Percentiles rank a stretch among this genome's conserved stretches.
phyloP scores from a whole-genome alignment of 1,139 yeast genomes.

The Scheffersomyces illinoinensis region DNA sequence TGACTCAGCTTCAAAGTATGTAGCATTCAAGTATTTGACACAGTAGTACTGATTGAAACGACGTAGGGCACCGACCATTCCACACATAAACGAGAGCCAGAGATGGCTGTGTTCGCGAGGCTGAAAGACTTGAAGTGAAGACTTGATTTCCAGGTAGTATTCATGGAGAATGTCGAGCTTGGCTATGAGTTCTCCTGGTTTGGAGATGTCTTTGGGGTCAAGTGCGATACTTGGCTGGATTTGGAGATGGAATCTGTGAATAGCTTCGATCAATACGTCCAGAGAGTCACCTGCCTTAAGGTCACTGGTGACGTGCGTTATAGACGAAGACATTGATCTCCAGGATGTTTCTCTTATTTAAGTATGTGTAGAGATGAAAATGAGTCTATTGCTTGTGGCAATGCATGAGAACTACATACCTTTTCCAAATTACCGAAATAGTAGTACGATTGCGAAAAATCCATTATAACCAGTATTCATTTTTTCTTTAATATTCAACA shows the following conservation, averaged over 20 bases:
- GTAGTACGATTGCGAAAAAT: no score
- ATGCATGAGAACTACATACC: not conserved
- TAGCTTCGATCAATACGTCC: not conserved
- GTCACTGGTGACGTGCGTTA: not conserved
- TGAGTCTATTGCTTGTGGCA: not conserved
- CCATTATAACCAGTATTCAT: no score
- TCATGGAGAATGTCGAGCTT: constrained; percentile 22
- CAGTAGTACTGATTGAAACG: not conserved
- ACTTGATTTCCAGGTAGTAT: constrained; percentile 15
- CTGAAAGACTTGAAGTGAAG: constrained; percentile 13
- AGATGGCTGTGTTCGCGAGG: constrained; percentile 15
- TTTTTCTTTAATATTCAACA: no score
- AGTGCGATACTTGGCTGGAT: not conserved
- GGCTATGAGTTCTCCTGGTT: constrained; percentile 8
- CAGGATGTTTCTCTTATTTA: not conserved
- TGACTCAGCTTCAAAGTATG: not conserved
- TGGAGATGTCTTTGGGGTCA: not conserved
- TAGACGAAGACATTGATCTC: not conserved
- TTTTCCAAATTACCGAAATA: no score
- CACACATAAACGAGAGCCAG: constrained; percentile 15
- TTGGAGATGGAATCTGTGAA: not conserved
- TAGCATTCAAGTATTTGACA: not conserved
- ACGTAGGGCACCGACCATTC: not conserved
- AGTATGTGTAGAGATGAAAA: not conserved
- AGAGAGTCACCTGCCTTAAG: not conserved